These are phyloP conservation scores for Pugionium dolabratum DNA, from an alignment of 345 rosid species.

Conservation along the genomic window DNA sequence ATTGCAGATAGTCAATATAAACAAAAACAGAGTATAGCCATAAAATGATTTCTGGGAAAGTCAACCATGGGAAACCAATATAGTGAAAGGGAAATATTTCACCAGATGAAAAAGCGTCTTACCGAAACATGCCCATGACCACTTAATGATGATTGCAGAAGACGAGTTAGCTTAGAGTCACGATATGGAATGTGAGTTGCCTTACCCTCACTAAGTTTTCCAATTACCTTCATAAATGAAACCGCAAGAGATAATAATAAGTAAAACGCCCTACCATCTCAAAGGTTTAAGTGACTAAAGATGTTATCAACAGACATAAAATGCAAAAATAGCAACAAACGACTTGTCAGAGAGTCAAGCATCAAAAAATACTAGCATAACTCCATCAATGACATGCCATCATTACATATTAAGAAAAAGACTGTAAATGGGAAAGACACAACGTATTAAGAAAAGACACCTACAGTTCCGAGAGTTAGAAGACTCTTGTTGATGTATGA, in stretches of 20 bases:
- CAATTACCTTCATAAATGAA: constrained; percentile 74
- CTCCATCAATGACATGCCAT: constrained; percentile 11
- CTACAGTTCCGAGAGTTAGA: constrained; percentile 96
- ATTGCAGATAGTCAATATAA: constrained; percentile 15
- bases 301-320: constrained; percentile 8
- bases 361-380: constrained; percentile 21
- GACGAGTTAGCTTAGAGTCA: constrained; percentile 98
- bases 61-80: constrained; percentile 14
- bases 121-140: constrained; percentile 99
- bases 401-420: constrained; percentile 6
- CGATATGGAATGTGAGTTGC: constrained; percentile 99
- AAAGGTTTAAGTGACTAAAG: constrained; percentile 9
- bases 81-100: constrained; percentile 22
- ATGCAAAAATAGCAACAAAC: not conserved
- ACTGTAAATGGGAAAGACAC: constrained; percentile 5
- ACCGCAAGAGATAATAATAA: constrained; percentile 27
- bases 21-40: too few species aligned
- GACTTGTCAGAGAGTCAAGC: constrained; percentile 9
- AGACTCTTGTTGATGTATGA: constrained; percentile 99
- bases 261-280: constrained; percentile 13
- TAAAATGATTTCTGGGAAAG: not conserved
- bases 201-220: constrained; percentile 97
- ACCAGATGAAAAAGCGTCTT: constrained; percentile 42
- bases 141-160: constrained; percentile 92
- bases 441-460: constrained; percentile 37